Evolutionary conservation across 306 rosid genomes (phyloP).

Genomic region (Mucuna pruriens): DNA sequence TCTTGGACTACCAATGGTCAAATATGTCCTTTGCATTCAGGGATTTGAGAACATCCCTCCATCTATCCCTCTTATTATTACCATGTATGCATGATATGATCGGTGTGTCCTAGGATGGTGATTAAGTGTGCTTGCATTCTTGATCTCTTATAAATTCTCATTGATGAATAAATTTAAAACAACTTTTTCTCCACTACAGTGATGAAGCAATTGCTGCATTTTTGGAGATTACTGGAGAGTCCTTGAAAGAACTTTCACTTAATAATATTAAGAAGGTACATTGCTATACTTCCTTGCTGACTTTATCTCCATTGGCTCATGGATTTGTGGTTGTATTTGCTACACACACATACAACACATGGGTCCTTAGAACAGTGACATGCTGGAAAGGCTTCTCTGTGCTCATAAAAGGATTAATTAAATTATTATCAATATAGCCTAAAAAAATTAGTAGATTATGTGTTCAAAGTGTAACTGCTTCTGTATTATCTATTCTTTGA

Average conservation of each 20-base stretch:
- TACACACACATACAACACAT: background rate
- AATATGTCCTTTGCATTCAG: background rate
- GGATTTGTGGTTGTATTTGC: background rate
- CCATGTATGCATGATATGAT: background rate
- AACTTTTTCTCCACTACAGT: conserved; percentile 46
- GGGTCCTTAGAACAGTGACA: conserved; percentile 1
- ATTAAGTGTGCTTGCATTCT: conserved; percentile 12
- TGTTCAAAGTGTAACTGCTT: background rate
- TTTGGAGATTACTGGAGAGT: conserved; percentile 62
- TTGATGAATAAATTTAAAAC: conserved; percentile 24
- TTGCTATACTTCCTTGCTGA: conserved; percentile 4
- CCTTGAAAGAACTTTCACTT: conserved; percentile 72
- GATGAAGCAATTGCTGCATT: conserved; percentile 90
- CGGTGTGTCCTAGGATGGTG: background rate
- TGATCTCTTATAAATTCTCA: background rate
- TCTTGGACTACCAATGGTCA: background rate
- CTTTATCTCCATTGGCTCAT: background rate
- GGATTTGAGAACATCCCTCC: conserved; percentile 16
- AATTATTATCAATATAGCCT: background rate
- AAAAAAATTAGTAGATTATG: background rate
- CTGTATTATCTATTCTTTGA: background rate
- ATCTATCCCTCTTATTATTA: background rate
- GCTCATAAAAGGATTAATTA: conserved; percentile 8
- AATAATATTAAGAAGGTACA: conserved; percentile 73
- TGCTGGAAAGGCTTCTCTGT: conserved; percentile 20